Percentiles rank a stretch among this genome's conserved stretches.
Evolutionary conservation across 495 filamentous ascomycete species (phyloP).

Genomic region (Annulohypoxylon bovei): DNA sequence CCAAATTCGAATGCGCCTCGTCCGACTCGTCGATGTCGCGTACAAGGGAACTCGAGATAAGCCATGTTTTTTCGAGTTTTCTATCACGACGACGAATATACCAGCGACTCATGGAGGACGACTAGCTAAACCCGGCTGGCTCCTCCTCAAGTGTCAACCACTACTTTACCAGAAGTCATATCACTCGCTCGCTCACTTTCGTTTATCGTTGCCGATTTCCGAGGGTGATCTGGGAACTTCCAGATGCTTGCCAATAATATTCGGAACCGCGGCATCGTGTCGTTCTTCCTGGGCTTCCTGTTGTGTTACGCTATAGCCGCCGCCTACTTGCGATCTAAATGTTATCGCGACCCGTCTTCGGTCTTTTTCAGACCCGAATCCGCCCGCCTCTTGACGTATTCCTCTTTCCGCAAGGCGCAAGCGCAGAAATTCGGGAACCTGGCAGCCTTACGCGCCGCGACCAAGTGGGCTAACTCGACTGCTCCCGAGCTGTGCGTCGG

Average conservation of each 20-base stretch:
- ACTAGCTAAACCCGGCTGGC: neutral
- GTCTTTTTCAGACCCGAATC: slow-evolving; percentile 35
- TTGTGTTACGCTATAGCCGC: slow-evolving; percentile 26
- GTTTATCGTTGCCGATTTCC: neutral
- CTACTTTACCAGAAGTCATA: too few relatives aligned
- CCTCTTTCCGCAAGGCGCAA: slow-evolving; percentile 37
- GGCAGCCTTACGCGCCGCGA: slow-evolving; percentile 17
- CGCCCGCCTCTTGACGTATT: slow-evolving; percentile 35
- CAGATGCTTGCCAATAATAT: slow-evolving; percentile 22
- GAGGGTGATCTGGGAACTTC: neutral
- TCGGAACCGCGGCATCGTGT: slow-evolving; percentile 30
- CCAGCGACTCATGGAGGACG: slow-evolving; percentile 4
- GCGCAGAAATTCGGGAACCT: slow-evolving; percentile 32
- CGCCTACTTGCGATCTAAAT: slow-evolving; percentile 28
- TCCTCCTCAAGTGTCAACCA: neutral
- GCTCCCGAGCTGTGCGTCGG: slow-evolving; percentile 29
- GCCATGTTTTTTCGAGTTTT: neutral
- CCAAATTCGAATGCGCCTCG: neutral
- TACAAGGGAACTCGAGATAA: neutral
- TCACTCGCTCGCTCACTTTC: too few relatives aligned
- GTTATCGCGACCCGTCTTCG: slow-evolving; percentile 39
- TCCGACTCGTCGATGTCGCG: neutral
- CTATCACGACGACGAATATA: neutral
- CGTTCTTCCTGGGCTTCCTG: slow-evolving; percentile 33
- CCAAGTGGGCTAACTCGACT: slow-evolving; percentile 31